These are phyloP conservation scores for Plectosphaerella plurivora DNA, from an alignment of 2,329 filamentous ascomycete species.

Conservation along the genomic window DNA sequence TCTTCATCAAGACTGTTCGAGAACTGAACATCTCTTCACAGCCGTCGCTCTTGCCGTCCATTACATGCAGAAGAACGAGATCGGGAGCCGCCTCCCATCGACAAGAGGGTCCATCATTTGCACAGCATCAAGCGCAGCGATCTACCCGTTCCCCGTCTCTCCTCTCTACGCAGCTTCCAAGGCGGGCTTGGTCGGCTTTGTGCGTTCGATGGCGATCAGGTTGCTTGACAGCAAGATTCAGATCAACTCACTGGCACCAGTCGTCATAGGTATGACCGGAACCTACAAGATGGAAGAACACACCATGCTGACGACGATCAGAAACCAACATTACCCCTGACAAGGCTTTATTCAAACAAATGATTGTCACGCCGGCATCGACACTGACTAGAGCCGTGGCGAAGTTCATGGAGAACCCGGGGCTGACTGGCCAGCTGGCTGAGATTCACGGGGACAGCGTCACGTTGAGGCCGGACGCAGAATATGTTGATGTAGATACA, in stretches of 20 bases:
- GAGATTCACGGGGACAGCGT: not conserved
- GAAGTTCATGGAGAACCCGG: not conserved
- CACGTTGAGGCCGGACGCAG: too few relatives aligned
- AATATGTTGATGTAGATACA: too few relatives aligned
- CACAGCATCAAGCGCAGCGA: constrained; percentile 1
- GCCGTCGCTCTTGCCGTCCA: not conserved
- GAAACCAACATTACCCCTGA: not conserved
- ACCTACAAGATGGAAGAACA: too few relatives aligned
- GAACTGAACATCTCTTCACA: not conserved
- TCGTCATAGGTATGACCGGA: not conserved
- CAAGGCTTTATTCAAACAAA: not conserved
- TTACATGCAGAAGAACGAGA: constrained; percentile 1
- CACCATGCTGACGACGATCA: not conserved
- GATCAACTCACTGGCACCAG: constrained; percentile 1
- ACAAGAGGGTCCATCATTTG: not conserved
- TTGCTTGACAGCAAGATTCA: not conserved
- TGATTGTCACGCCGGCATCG: not conserved
- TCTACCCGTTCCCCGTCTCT: not conserved
- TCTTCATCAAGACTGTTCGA: not conserved
- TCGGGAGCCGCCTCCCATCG: not conserved
- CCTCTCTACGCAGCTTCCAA: constrained; percentile 1
- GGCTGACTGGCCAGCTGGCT: not conserved
- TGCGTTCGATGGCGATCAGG: not conserved
- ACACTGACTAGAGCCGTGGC: not conserved
- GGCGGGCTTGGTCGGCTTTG: not conserved